These are phyloP conservation scores for Pilasporangium apinafurcum DNA, from an alignment of 352 stramenopile species.

Conservation along the genomic window DNA sequence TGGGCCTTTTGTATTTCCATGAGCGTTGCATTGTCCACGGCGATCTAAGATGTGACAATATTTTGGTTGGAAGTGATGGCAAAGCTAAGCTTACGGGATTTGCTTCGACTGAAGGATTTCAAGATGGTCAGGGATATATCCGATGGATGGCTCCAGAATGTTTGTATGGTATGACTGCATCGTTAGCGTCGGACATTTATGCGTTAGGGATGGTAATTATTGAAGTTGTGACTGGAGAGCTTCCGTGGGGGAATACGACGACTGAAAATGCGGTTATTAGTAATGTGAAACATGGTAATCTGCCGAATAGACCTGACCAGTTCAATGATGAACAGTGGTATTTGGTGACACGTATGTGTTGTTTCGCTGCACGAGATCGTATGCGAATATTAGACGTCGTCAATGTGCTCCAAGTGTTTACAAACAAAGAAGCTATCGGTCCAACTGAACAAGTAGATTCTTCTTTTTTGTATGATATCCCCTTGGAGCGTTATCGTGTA, in stretches of 20 bases:
- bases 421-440: no score
- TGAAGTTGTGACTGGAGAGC: conserved; percentile 10
- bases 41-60: conserved; percentile 7
- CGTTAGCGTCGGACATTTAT: conserved; percentile 2
- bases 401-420: no score
- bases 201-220: conserved; percentile 17
- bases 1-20: conserved; percentile 38
- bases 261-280: no score
- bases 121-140: not conserved
- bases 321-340: conserved; percentile 27
- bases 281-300: conserved; percentile 11
- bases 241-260: conserved; percentile 12
- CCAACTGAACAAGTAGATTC: no score
- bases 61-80: conserved; percentile 1
- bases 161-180: conserved; percentile 1
- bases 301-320: conserved; percentile 10
- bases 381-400: no score
- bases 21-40: conserved; percentile 17
- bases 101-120: no score
- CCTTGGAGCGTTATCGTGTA: no score
- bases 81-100: conserved; percentile 3
- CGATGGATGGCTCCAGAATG: conserved; percentile 24
- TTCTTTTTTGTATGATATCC: no score
- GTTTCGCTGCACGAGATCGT: no score
- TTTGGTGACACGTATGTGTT: conserved; percentile 19